Evolutionary conservation across 2,329 filamentous ascomycete species (phyloP), one percentile per base, ranked within the genome.

Genomic region (Paecilomyces niveus): DNA sequence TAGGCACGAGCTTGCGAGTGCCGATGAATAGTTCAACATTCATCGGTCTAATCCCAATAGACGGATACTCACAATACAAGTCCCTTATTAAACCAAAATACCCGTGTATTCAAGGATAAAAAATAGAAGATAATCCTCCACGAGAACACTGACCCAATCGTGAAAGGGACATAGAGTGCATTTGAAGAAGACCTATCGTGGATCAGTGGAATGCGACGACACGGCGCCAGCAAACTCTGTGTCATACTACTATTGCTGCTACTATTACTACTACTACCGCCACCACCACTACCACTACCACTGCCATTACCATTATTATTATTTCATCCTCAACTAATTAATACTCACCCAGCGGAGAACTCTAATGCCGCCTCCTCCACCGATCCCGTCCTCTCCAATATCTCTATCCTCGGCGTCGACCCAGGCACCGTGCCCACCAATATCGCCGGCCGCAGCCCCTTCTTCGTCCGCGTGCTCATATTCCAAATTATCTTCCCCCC

Each of bases 141-240:
- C 49, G 57, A 58, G 1, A 56, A 45, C 33, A 59, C 58, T 5
- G 58, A 58, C n/a, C 45, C 55, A 4, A 35, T 59, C 31, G 58
- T 53, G 22, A 55, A 55, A 21, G 55, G 55, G 39, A 59, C 53
- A 3, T 59, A 53, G 58, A 58, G 53, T 32, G 24, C 58, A n/a
- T 39, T 32, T 29, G 26, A 54, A 35, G 70, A 72, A 32, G 71
- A 72, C 49, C 51, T 66, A 1, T 60, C 62, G 0, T 57, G 59
- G 8, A 60, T 67, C 3, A 60, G 65, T 32, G 74, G 72, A 9
- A 69, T 63, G 57, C 67, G 73, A 18, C 69, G 75, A 29, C 77
- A 77, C 54, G 75, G 73, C 9, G 74, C 72, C n/a, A 67, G 70
- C 35, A 77, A 76, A 59, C 67, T 76, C 7, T 77, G 68, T 61